Evolutionary conservation across 208 protist species (phyloP), one percentile per base, ranked within the genome.

Genomic region (Angomonas deanei): DNA sequence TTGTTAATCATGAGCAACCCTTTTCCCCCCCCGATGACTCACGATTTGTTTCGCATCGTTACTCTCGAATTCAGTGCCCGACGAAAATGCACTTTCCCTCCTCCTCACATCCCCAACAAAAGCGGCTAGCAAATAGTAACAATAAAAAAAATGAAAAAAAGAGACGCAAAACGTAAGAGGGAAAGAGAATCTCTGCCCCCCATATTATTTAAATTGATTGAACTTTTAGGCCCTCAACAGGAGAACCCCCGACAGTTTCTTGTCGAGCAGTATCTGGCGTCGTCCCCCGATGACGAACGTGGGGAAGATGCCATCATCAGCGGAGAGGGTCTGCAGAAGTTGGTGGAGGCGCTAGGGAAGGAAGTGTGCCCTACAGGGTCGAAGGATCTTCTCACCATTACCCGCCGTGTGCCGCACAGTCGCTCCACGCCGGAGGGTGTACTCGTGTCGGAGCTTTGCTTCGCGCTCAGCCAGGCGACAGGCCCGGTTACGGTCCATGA

Each of bases 361-460:
- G 75, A 84, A 2, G 65, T 64, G 13, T 84, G 78, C 21, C 70
- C 76, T 33, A 69, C 75, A 19, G 76, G 74, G 1, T 71, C 54
- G 11, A 62, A 67, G 27, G 90, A 96, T 61, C 23, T 96, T 2
- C 47, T 89, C 49, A 67, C 68, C 24, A 69, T 93, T 50, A 70
- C 83, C 0, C 74, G 77, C n/a, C 78, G 87, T 46, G 83, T 92
- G 50, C 90, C 86, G 13, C 86, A 82, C 39, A 96, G 80, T 58
- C 85, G 73, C 31, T 92, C 87, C n/a, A 91, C 86, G 1, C 36
- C 54, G 17, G 70, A 89, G 19, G 33, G 48, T 19, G 76, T 96
- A 54, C 69, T 83, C 52, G 73, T 92, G 13, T 74, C 80, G 2
- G 86, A 96, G 74, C 67, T 96, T 60, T 91, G 85, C 64, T 96